Evolutionary conservation across 129 eudicot species (phyloP).

Genomic region (Escallonia herrerae): DNA sequence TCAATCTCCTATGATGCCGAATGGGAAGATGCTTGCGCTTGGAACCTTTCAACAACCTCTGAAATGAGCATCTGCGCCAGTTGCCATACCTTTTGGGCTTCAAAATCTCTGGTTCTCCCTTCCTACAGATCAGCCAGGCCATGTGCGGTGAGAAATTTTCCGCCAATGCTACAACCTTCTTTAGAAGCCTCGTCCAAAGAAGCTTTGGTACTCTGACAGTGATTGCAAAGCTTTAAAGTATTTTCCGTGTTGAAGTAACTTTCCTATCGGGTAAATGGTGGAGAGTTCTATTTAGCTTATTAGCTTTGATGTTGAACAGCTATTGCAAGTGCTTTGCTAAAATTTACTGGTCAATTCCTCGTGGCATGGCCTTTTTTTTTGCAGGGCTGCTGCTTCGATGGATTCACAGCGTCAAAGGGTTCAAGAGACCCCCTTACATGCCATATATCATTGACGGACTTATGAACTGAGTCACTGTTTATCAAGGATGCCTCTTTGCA

Average conservation of each 20-base stretch:
- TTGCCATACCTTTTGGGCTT: slow-evolving; percentile 7
- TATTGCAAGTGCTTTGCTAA: too few species aligned
- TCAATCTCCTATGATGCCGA: neutral
- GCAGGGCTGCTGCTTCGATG: too few species aligned
- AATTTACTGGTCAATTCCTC: too few species aligned
- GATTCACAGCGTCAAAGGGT: too few species aligned
- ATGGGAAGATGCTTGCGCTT: neutral
- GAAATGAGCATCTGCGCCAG: slow-evolving; percentile 4
- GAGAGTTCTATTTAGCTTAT: too few species aligned
- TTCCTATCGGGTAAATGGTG: too few species aligned
- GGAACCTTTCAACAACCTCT: neutral
- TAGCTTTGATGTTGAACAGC: too few species aligned
- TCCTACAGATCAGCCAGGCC: slow-evolving; percentile 10
- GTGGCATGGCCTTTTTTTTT: too few species aligned
- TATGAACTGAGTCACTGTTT: too few species aligned
- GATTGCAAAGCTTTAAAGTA: neutral
- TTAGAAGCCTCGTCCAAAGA: neutral
- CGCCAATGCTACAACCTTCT: neutral
- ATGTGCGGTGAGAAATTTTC: neutral
- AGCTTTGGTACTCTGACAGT: neutral
- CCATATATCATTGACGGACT: too few species aligned
- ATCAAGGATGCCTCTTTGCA: too few species aligned
- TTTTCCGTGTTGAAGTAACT: neutral
- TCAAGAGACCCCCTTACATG: too few species aligned
- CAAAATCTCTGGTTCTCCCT: slow-evolving; percentile 1